Evolutionary conservation across 2,329 filamentous ascomycete species (phyloP).

Genomic region (Penicillium sumatraense): DNA sequence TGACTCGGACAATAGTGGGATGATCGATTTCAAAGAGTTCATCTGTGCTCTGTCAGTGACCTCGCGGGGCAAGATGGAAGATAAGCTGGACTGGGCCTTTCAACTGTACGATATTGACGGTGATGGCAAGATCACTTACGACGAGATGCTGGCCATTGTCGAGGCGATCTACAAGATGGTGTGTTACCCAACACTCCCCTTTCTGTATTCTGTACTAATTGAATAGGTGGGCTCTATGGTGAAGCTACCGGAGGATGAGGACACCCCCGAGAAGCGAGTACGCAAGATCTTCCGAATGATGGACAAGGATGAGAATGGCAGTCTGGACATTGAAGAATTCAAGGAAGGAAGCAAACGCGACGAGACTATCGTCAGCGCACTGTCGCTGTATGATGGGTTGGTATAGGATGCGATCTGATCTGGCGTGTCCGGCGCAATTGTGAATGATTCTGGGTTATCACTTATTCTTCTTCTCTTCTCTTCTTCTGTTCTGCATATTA

Average conservation of each 20-base stretch:
- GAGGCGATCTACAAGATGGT: constrained; percentile 99
- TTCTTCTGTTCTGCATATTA: neutral
- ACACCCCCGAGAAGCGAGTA: constrained; percentile 97
- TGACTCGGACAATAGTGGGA: constrained; percentile 94
- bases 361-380: constrained; percentile 95
- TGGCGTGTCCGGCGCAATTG: constrained; percentile 29
- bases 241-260: constrained; percentile 96
- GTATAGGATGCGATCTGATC: constrained; percentile 61
- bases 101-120: constrained; percentile 99
- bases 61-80: constrained; percentile 97
- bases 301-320: constrained; percentile 77
- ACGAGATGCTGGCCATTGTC: constrained; percentile 98
- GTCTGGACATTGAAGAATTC: constrained; percentile 19
- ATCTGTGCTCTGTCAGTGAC: constrained; percentile 98
- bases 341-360: constrained; percentile 99
- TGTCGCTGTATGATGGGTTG: constrained; percentile 94
- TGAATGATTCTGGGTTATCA: neutral
- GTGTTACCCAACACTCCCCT: constrained; percentile 21
- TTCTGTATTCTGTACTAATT: neutral
- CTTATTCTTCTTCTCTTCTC: constrained; percentile 8
- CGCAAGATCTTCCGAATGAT: constrained; percentile 99
- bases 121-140: constrained; percentile 98
- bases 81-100: constrained; percentile 99
- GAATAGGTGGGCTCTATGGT: constrained; percentile 95
- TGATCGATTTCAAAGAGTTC: constrained; percentile 99